phyloP scores from a whole-genome alignment of 257 asterid genomes.

The Salvia miltiorrhiza region DNA sequence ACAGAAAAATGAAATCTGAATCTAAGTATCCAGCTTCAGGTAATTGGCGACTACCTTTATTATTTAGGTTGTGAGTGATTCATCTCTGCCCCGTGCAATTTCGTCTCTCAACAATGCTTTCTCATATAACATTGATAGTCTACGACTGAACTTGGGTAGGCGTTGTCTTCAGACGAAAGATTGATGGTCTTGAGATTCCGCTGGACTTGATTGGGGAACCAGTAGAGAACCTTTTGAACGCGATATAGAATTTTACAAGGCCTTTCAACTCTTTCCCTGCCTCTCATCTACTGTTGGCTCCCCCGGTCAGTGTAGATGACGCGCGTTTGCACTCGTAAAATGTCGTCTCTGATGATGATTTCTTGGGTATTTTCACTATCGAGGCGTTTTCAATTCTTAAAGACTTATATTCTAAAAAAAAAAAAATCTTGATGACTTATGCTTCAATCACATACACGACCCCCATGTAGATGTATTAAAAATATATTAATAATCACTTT shows the following conservation, averaged over 20 bases:
- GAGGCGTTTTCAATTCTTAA: too few species aligned
- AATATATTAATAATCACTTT: too few species aligned
- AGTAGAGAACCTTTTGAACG: constrained; percentile 56
- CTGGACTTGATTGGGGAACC: constrained; percentile 88
- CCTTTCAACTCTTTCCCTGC: constrained; percentile 87
- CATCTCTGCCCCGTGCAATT: too few species aligned
- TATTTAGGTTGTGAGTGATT: too few species aligned
- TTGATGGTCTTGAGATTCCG: constrained; percentile 83
- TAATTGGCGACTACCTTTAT: constrained; percentile 16
- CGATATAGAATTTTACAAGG: constrained; percentile 58
- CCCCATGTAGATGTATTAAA: too few species aligned
- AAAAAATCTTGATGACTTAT: too few species aligned
- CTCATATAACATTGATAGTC: neutral
- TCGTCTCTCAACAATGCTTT: too few species aligned
- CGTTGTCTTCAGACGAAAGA: constrained; percentile 76
- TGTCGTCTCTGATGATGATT: constrained; percentile 66
- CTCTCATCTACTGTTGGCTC: constrained; percentile 82
- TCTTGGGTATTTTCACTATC: constrained; percentile 85
- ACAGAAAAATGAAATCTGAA: constrained; percentile 96
- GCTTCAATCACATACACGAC: too few species aligned
- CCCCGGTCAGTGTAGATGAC: constrained; percentile 88
- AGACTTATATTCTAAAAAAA: too few species aligned
- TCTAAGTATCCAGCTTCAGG: constrained; percentile 88
- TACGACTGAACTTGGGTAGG: constrained; percentile 43
- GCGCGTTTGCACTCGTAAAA: constrained; percentile 80